phyloP scores from a whole-genome alignment of 2,329 filamentous ascomycete species.

The Cadophora gregata region DNA sequence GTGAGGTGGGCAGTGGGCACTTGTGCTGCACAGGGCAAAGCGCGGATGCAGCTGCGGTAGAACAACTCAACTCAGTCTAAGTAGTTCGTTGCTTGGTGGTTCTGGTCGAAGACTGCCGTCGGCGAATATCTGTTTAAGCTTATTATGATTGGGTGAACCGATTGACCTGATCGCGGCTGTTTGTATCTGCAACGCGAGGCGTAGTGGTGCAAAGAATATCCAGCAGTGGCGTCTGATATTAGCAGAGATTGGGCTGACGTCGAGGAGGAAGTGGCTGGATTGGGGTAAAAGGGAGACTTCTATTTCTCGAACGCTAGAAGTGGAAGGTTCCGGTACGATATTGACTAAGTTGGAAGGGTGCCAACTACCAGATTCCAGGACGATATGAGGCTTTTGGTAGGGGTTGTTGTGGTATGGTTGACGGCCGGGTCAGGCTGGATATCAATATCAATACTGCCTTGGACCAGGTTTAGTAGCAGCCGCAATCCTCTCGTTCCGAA shows the following conservation, averaged over 20 bases:
- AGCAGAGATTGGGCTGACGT: not conserved
- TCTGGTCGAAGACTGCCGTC: not conserved
- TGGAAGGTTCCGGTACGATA: not conserved
- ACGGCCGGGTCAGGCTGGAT: not conserved
- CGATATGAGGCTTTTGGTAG: not conserved
- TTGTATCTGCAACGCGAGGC: conserved; percentile 6
- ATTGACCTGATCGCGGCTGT: conserved; percentile 7
- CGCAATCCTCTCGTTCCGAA: not conserved
- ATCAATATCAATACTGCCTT: not conserved
- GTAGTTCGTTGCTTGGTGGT: conserved; percentile 1
- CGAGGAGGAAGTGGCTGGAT: conserved; percentile 10
- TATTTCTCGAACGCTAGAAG: not conserved
- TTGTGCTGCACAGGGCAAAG: not conserved
- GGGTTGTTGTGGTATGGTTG: not conserved
- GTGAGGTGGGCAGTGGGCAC: not conserved
- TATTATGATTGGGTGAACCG: conserved; percentile 1
- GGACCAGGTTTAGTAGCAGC: not conserved
- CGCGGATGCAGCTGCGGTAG: not conserved
- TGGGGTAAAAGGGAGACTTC: conserved; percentile 1
- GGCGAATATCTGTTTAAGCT: conserved; percentile 6
- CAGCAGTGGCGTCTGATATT: not conserved
- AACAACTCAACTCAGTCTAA: conserved; percentile 12
- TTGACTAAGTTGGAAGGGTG: not conserved
- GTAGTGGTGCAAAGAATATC: not conserved
- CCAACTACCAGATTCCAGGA: not conserved